Base-by-base conservation (phyloP, 2,329 filamentous ascomycete species). In the Coniochaeta pulveracea region DNA sequence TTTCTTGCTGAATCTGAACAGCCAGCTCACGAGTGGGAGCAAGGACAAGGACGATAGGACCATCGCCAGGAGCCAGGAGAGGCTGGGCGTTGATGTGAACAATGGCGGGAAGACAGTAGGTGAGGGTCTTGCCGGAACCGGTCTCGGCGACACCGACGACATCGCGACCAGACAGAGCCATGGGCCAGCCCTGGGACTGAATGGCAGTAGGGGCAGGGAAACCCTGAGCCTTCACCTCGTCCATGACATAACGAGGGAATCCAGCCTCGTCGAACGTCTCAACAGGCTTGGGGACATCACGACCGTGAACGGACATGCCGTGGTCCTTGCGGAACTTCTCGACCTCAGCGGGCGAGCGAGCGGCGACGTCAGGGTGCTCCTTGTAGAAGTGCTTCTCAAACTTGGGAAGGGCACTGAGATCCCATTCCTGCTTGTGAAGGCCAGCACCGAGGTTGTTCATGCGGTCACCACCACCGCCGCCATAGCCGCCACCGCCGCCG, bases 341-440 rank as follows among this genome's bases (percentile, higher is more conserved):
- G 37, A 98, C 82, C 42, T 96, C 89, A 36, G 74, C 73, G 26
- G 73, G 57, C 10, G 85, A 77, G 51, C 91, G 84, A 49, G 60
- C 67, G 40, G 76, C 61, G 40, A 98, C 89, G 39, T 76, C 75
- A 19, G 80, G 71, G 54, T 91, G 79, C 63, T 96, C 91, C 68
- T 96, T 94, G 75, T 98, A 98, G 66, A 98, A 98, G 7, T 84
- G 88, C 65, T 98, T 98, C 58, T 98, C 91, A 64, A 98, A 98
- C 62, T 96, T 96, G 48, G 91, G 89, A 28, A 98, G 54, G 6
- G 78, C 58, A 51, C 58, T 67, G 34, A 91, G 49, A 55, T 98
- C 91, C 83, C 84, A 98, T 43, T 77, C 69, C 54, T 94, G 91
- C 51, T 80, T 76, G 66, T 93, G 89, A 45, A 98, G 68, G 48